These are phyloP conservation scores for Trametes punicea DNA, from an alignment of 768 basidiomycete genomes.

Conservation along the genomic window DNA sequence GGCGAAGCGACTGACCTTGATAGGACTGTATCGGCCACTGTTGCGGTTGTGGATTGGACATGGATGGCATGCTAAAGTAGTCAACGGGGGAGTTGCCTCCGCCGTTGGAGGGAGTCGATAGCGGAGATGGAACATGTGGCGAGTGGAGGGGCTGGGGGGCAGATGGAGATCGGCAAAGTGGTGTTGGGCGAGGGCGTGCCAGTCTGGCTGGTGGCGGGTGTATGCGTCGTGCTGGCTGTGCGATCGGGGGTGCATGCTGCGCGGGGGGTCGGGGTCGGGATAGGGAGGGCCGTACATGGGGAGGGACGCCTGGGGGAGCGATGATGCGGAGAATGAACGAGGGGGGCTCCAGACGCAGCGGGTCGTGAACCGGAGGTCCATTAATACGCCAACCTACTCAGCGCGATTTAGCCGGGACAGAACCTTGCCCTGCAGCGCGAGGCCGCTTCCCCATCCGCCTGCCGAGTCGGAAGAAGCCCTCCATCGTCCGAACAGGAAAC, in stretches of 20 bases:
- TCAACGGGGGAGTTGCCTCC: conserved; percentile 14
- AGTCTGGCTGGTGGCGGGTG: background rate
- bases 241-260: conserved; percentile 13
- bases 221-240: conserved; percentile 5
- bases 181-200: conserved; percentile 8
- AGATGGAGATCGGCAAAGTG: conserved; percentile 14
- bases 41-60: background rate
- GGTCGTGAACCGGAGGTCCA: conserved; percentile 16
- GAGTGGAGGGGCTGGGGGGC: conserved; percentile 3
- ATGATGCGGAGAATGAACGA: conserved; percentile 19
- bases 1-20: background rate
- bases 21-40: conserved; percentile 13
- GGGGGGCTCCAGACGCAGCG: conserved; percentile 11
- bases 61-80: conserved; percentile 11
- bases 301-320: conserved; percentile 12
- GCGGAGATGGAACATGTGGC: conserved; percentile 19
- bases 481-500: background rate
- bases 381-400: conserved; percentile 14
- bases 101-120: conserved; percentile 12
- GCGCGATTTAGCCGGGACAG: conserved; percentile 12
- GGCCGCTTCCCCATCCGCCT: conserved; percentile 7
- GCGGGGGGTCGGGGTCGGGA: conserved; percentile 9
- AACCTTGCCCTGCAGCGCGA: conserved; percentile 4
- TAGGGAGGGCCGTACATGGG: conserved; percentile 16
- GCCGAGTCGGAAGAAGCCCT: conserved; percentile 7